Base-by-base conservation (phyloP, 176 grass and related monocot genomes). In the Avena sativa region DNA sequence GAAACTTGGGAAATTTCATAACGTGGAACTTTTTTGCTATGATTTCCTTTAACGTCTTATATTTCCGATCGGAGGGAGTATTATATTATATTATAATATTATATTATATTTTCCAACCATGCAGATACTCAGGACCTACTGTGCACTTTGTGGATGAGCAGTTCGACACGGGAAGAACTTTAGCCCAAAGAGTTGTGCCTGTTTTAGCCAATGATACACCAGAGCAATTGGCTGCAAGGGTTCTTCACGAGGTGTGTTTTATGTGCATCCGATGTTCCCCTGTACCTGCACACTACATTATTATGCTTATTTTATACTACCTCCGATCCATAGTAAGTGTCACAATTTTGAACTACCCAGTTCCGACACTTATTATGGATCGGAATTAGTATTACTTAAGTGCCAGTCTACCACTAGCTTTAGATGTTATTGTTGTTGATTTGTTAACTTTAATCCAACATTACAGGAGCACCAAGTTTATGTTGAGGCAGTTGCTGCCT, bases 401-500 rank as follows among this genome's bases (percentile, higher is more conserved):
- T 12, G 13, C 16, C 8, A 83, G 38, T 19, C 28, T 66, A 21
- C 12, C 3, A 81, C 51, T 84, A 51, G 43, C 48, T 52, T 58
- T 26, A 53, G 6, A 8, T 77, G 12, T 78, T 85, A 17, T 51
- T 76, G 0, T 9, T 76, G 53, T 19, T 53, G 46, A 79, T 69
- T 73, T 77, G 76, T 47, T 16, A 43, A 43, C 40, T 43, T 43
- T 7, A 67, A 74, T 9, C 15, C 84, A 44, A 59, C 43, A 32
- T 76, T 38, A 8, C 57, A 96, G 93, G 96, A 98, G 71, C 92
- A 96, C 71, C 36, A 91, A 56, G 84, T 93, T 85, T 98, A 96
- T 91, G 94, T 91, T 76, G 93, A 98, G 57, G 90, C 94, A 79
- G 94, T 91, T 82, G 80, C 92, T 69, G 96, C 97, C 64, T 19